Percentiles rank a stretch among this genome's conserved stretches.
phyloP scores from a whole-genome alignment of 2,329 filamentous ascomycete genomes.

The Fusarium transvaalense region DNA sequence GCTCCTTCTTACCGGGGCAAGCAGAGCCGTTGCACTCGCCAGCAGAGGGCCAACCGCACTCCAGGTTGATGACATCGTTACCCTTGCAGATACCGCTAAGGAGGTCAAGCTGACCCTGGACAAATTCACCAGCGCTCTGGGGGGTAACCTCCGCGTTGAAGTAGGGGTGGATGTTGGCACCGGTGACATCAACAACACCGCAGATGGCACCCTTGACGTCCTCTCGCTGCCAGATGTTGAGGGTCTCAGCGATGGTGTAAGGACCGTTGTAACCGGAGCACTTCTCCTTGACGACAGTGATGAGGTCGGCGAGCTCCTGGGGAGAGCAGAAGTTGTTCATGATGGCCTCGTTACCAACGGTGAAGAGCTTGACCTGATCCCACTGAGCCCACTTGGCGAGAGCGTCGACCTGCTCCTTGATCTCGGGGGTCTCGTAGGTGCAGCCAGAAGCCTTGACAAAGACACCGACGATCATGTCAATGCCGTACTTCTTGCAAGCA shows the following conservation, averaged over 20 bases:
- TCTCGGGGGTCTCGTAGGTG: constrained; percentile 68
- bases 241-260: constrained; percentile 88
- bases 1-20: constrained; percentile 74
- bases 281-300: constrained; percentile 72
- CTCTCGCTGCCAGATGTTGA: constrained; percentile 78
- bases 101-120: constrained; percentile 77
- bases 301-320: constrained; percentile 75
- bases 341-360: constrained; percentile 92
- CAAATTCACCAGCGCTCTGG: constrained; percentile 79
- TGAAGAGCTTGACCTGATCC: constrained; percentile 81
- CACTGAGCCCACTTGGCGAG: constrained; percentile 81
- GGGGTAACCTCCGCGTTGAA: constrained; percentile 82
- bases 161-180: constrained; percentile 92
- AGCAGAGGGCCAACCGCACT: constrained; percentile 87
- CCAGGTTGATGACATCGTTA: constrained; percentile 83
- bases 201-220: constrained; percentile 74
- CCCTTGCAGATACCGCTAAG: constrained; percentile 77
- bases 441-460: constrained; percentile 79
- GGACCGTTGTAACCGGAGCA: constrained; percentile 81
- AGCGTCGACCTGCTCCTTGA: constrained; percentile 78
- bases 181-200: constrained; percentile 79
- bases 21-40: constrained; percentile 80
- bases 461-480: constrained; percentile 89
- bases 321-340: constrained; percentile 78
- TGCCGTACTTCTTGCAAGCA: constrained; percentile 73